Base-by-base conservation (phyloP, 352 stramenopile genomes). In the Pythium plurisporium region DNA sequence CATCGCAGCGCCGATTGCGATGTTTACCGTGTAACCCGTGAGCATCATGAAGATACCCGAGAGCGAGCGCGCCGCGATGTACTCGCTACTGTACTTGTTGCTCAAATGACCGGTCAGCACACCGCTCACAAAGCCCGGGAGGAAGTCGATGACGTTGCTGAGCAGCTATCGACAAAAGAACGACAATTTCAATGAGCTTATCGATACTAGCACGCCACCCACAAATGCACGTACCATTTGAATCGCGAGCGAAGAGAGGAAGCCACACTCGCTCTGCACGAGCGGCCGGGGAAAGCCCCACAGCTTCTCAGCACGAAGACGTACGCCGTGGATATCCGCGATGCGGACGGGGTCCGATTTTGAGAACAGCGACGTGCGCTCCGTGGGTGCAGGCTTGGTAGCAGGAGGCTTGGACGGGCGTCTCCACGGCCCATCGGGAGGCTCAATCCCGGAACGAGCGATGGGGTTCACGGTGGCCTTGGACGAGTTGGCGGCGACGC, bases 1-100 rank as follows among this genome's bases (percentile, higher is more conserved):
- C 82, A 96, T 94, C 27, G 88, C 88, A 20, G 82, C 87, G 33
- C 84, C 79, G 46, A 96, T 85, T 23, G 82, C 83, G 22, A 93
- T 79, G 43, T 86, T 90, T 15, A 91, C 69, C 8, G 86, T 90
- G 62, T 88, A 85, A 27, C 75, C 87, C 9, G 82, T 89, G 55
- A 96, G 61, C 72, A 95, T 91, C 46, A 86, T 72, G 58, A 94
- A 95, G 62, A 92, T 89, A 27, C 80, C 66, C 10, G 76, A 79
- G 19, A 96, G 63, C 19, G 73, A 81, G 12, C 75, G 71, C 20
- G 84, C 86, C 46, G 87, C 86, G 56, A 96, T 85, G 67, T 83
- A 87, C 65, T 89, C 76, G 57, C 74, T 86, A 45, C 76, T 89
- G 55, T 82, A 63, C 23, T 57, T 48, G 29, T 65, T 62, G 57